These are phyloP conservation scores for Phytophthora ramorum DNA, from an alignment of 352 stramenopile species.

Conservation along the genomic window DNA sequence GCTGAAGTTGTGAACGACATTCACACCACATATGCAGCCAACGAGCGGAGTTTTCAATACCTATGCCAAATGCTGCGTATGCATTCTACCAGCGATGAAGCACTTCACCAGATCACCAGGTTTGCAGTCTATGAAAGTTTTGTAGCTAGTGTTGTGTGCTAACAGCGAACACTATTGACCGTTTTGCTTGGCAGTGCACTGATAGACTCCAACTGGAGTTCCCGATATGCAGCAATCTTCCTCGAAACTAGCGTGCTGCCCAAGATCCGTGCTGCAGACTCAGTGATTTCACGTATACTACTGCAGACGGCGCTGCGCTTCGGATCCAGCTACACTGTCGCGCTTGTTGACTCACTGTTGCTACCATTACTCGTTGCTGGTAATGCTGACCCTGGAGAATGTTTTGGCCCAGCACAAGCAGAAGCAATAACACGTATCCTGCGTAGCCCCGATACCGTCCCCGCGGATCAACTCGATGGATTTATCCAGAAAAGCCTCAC, in stretches of 20 bases:
- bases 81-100: constrained; percentile 60
- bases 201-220: constrained; percentile 76
- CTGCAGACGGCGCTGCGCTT: constrained; percentile 69
- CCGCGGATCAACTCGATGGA: constrained; percentile 53
- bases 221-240: constrained; percentile 68
- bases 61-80: constrained; percentile 61
- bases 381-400: background rate
- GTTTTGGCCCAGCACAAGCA: constrained; percentile 57
- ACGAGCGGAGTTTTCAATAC: constrained; percentile 55
- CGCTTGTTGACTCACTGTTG: constrained; percentile 62
- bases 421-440: constrained; percentile 78
- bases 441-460: constrained; percentile 49
- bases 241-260: constrained; percentile 62
- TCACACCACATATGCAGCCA: constrained; percentile 58
- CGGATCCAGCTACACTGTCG: constrained; percentile 47
- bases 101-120: constrained; percentile 62
- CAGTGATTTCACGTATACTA: constrained; percentile 78
- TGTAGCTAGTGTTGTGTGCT: background rate
- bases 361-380: constrained; percentile 53
- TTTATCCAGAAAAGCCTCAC: constrained; percentile 50
- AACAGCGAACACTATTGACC: background rate
- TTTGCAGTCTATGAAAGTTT: constrained; percentile 15
- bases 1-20: constrained; percentile 71
- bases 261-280: constrained; percentile 59
- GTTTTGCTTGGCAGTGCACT: constrained; percentile 40